Percentiles rank a stretch among this genome's conserved stretches.
These are phyloP conservation scores for Fusarium abutilonis DNA, from an alignment of 2,329 filamentous ascomycete species.

Conservation along the genomic window DNA sequence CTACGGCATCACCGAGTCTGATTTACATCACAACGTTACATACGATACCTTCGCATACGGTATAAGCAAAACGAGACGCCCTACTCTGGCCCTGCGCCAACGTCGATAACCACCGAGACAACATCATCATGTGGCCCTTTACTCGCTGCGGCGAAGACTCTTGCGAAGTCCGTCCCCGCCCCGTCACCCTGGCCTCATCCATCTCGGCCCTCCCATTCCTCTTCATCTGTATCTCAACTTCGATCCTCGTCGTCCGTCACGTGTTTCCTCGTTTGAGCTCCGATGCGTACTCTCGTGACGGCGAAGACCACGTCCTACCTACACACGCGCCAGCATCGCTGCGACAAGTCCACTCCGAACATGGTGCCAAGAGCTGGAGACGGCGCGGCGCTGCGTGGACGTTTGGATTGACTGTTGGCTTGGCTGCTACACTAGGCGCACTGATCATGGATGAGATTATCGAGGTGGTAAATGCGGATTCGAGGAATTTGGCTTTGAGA, in stretches of 20 bases:
- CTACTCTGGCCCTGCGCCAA: constrained; percentile 16
- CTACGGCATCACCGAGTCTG: constrained; percentile 5
- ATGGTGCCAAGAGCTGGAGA: constrained; percentile 62
- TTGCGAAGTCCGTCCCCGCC: constrained; percentile 59
- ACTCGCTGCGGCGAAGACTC: constrained; percentile 65
- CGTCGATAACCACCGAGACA: constrained; percentile 5
- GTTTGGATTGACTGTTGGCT: constrained; percentile 79
- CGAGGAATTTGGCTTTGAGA: constrained; percentile 73
- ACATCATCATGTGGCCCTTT: constrained; percentile 52
- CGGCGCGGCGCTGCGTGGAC: constrained; percentile 67
- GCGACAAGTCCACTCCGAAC: constrained; percentile 67
- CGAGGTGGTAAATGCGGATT: constrained; percentile 74
- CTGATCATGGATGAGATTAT: constrained; percentile 87
- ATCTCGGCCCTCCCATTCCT: constrained; percentile 76
- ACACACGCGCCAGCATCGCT: constrained; percentile 69
- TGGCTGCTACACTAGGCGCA: constrained; percentile 81
- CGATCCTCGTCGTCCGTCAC: constrained; percentile 70
- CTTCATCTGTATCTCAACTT: constrained; percentile 72
- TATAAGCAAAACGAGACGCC: constrained; percentile 6
- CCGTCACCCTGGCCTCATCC: constrained; percentile 57
- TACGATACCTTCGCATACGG: background rate
- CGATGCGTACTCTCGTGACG: constrained; percentile 60
- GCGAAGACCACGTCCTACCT: constrained; percentile 70
- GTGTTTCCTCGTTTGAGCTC: constrained; percentile 78
- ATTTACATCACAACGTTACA: background rate